phyloP scores from a whole-genome alignment of 2,329 filamentous ascomycete species.

The Stenocarpella maydis region DNA sequence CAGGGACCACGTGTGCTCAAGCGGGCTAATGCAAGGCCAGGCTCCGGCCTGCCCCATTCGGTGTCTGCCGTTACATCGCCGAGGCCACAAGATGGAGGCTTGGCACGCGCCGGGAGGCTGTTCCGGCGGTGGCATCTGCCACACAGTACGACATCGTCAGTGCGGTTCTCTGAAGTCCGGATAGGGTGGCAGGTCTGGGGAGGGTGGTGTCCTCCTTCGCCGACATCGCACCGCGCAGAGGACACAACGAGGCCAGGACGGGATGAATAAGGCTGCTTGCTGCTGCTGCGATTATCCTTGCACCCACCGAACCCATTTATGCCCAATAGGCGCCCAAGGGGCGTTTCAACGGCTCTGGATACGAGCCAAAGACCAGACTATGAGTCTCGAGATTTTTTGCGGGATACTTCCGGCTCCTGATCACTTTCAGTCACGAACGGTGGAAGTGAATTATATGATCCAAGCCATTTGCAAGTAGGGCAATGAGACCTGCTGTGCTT shows the following conservation, averaged over 20 bases:
- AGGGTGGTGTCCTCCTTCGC: background rate
- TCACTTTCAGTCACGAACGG: background rate
- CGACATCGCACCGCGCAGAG: background rate
- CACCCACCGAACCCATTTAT: background rate
- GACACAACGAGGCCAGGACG: background rate
- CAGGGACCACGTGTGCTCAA: constrained; percentile 7
- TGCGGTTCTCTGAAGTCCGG: constrained; percentile 10
- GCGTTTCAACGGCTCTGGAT: background rate
- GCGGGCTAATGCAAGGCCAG: constrained; percentile 11
- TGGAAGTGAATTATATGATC: background rate
- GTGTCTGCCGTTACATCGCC: constrained; percentile 10
- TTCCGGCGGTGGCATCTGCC: constrained; percentile 25
- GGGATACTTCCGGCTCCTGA: background rate
- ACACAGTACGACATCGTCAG: constrained; percentile 20
- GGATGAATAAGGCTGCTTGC: constrained; percentile 12
- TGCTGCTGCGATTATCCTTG: constrained; percentile 11
- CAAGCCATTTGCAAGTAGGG: background rate
- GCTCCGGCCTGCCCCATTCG: background rate
- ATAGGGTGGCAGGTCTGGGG: constrained; percentile 5
- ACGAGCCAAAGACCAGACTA: constrained; percentile 7
- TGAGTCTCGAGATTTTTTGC: background rate
- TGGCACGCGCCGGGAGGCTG: constrained; percentile 2
- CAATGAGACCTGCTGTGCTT: background rate
- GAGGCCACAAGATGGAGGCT: background rate
- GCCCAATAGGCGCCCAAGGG: background rate